phyloP scores from a whole-genome alignment of 2,329 filamentous ascomycete species.

The Trichoderma koningii region DNA sequence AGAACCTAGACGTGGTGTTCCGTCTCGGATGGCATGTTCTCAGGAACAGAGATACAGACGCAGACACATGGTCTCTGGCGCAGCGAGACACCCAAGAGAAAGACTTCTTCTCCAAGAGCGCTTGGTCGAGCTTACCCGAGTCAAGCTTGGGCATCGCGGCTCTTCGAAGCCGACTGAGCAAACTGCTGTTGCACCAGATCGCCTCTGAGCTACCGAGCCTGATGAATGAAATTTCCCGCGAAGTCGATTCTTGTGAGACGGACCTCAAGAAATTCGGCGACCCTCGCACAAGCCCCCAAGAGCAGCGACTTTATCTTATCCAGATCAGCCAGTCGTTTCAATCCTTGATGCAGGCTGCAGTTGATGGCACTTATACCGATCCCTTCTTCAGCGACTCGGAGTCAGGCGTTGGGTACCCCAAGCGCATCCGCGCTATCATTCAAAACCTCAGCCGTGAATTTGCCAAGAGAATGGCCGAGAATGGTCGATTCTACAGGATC shows the following conservation, averaged over 20 bases:
- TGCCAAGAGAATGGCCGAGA: slow-evolving; percentile 43
- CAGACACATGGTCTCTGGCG: slow-evolving; percentile 34
- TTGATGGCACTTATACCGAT: slow-evolving; percentile 55
- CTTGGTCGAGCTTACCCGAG: slow-evolving; percentile 43
- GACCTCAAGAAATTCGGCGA: slow-evolving; percentile 52
- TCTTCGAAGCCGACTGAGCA: slow-evolving; percentile 53
- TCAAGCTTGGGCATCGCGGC: slow-evolving; percentile 50
- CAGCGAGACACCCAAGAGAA: slow-evolving; percentile 46
- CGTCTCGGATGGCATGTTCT: slow-evolving; percentile 57
- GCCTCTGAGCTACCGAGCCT: slow-evolving; percentile 48
- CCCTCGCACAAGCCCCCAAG: slow-evolving; percentile 45
- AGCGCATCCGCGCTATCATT: slow-evolving; percentile 56
- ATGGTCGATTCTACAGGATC: slow-evolving; percentile 42
- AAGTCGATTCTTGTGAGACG: slow-evolving; percentile 40
- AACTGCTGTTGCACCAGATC: slow-evolving; percentile 53
- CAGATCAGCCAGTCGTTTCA: slow-evolving; percentile 49
- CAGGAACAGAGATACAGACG: slow-evolving; percentile 48
- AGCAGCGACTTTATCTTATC: slow-evolving; percentile 54
- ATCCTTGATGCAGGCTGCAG: slow-evolving; percentile 47
- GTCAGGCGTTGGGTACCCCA: slow-evolving; percentile 39
- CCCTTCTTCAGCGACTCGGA: slow-evolving; percentile 51
- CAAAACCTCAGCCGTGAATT: slow-evolving; percentile 55
- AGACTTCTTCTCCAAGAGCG: slow-evolving; percentile 47
- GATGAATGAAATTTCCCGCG: slow-evolving; percentile 46
- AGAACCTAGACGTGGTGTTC: slow-evolving; percentile 51